Base-by-base conservation (phyloP, 2,329 filamentous ascomycete genomes). In the Alternaria sp. region DNA sequence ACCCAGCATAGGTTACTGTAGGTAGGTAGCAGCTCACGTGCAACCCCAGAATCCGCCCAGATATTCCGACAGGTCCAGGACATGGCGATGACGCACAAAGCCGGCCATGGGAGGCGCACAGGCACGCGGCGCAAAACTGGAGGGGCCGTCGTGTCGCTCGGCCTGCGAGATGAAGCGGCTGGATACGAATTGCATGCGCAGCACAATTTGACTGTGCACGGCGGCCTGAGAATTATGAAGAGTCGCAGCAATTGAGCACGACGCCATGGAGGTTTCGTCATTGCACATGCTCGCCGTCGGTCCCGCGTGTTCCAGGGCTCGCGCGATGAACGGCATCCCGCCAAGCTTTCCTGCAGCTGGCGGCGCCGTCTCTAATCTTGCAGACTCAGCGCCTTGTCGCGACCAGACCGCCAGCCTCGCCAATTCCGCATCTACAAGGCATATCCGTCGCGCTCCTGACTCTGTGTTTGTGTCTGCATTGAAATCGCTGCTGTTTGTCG, bases 361-460 rank as follows among this genome's bases (percentile, higher is more conserved):
- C 26, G n/a, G 54, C 62, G 54, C 64, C 59, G 61, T 57, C 61
- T 32, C 23, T 28, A 57, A 49, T 62, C 60, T 60, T 62, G 65
- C 66, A 60, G 51, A 59, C n/a, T 30, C 19, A 47, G 55, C 43
- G 49, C 55, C 30, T 12, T 15, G n/a, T 58, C 56, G 59, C 62
- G 64, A 64, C 61, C 54, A 54, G 62, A 47, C 60, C 44, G 28
- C 68, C 69, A 73, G 66, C 70, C 63, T 69, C 70, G 57, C 68
- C 62, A 65, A 64, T 68, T 61, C 61, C 59, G 54, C 64, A 23
- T 56, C 64, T 21, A 17, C 32, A 45, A 15, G 55, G 54, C 61
- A 40, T 40, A 40, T 40, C 36, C 3, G 19, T 52, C 45, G 49
- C 67, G 17, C 55, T 50, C 47, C 65, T 11, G 15, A 25, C 49